Evolutionary conservation across 1,284 basidiomycete genomes (phyloP).

Genomic region (Malassezia cuniculi): DNA sequence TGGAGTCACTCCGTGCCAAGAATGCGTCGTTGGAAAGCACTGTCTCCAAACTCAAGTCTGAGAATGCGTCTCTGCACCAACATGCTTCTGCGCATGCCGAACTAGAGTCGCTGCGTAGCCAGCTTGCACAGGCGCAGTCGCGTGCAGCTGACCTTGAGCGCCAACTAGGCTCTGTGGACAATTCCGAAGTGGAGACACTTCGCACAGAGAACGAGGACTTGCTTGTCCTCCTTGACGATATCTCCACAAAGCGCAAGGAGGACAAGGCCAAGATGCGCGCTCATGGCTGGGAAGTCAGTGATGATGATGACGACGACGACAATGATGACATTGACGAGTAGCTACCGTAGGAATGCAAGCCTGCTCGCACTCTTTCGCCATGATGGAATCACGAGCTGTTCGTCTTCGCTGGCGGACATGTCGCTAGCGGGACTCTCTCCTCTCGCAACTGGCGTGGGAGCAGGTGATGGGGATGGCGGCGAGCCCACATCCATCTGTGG

Average conservation of each 20-base stretch:
- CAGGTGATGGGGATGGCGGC: neutral
- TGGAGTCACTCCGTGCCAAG: no score
- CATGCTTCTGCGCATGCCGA: no score
- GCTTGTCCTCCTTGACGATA: constrained; percentile 80
- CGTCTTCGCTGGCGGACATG: no score
- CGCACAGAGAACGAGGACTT: constrained; percentile 91
- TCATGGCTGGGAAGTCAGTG: constrained; percentile 61
- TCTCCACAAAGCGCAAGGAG: constrained; percentile 65
- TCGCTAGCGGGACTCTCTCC: neutral
- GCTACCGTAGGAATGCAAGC: neutral
- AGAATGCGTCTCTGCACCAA: no score
- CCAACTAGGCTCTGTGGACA: neutral
- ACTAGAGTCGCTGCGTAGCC: neutral
- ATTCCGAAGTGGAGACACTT: constrained; percentile 36
- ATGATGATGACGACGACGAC: constrained; percentile 65
- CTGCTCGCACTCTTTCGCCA: neutral
- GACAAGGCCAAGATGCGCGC: constrained; percentile 67
- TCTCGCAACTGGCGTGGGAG: neutral
- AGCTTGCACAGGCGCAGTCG: neutral
- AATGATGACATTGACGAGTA: constrained; percentile 60
- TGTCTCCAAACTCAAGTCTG: no score
- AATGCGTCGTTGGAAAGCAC: no score
- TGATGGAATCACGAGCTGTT: constrained; percentile 1
- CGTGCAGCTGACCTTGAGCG: no score
- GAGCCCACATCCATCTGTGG: no score